phyloP scores from a whole-genome alignment of 495 filamentous ascomycete genomes.

The Sphaerosporella brunnea region DNA sequence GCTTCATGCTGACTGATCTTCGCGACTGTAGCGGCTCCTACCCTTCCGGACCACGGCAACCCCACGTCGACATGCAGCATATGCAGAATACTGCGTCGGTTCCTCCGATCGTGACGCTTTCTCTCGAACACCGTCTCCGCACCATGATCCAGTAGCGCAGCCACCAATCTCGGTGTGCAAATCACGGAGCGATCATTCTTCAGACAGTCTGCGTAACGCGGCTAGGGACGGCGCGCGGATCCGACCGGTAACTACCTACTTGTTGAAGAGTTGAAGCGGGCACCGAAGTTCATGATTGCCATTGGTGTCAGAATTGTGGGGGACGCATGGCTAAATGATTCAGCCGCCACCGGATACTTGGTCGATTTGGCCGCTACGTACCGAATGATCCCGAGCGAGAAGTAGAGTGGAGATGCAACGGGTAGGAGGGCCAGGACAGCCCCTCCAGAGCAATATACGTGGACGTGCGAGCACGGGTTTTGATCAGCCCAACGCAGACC shows the following conservation, averaged over 20 bases:
- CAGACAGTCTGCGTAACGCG: conserved; percentile 14
- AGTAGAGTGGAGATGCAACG: conserved; percentile 18
- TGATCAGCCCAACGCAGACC: conserved; percentile 16
- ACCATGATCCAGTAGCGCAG: conserved; percentile 16
- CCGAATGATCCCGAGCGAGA: conserved; percentile 17
- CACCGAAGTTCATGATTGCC: conserved; percentile 18
- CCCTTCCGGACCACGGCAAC: conserved; percentile 1
- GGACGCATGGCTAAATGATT: conserved; percentile 22
- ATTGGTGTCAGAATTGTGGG: conserved; percentile 21
- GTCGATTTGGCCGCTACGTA: conserved; percentile 17
- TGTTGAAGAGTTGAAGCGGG: conserved; percentile 21
- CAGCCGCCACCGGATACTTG: conserved; percentile 17
- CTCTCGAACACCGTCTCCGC: neutral
- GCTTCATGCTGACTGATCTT: conserved; percentile 5
- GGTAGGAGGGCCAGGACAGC: conserved; percentile 13
- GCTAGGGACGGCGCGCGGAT: conserved; percentile 12
- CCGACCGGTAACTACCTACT: conserved; percentile 19
- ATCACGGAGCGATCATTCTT: conserved; percentile 19
- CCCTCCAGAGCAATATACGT: too few species aligned
- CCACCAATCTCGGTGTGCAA: conserved; percentile 15
- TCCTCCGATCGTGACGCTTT: neutral
- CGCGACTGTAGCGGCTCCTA: neutral
- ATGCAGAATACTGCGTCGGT: neutral
- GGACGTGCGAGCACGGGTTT: too few species aligned
- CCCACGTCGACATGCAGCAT: too few species aligned